Evolutionary conservation across 805 yeast genomes (phyloP).

Genomic region (Starmerella lactis-condensi): DNA sequence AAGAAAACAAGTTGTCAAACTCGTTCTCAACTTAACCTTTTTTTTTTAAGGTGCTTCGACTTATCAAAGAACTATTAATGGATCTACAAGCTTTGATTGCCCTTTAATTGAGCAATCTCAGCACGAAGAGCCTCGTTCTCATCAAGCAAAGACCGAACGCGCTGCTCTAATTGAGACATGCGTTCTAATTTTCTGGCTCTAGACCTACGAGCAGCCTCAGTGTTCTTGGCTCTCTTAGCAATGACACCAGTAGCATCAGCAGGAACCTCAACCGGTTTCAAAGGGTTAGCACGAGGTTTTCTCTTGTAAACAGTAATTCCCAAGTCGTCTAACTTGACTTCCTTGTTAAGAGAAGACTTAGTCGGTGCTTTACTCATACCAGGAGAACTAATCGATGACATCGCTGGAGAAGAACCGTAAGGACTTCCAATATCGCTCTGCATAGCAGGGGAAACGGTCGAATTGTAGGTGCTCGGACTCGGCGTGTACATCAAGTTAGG

Average conservation of each 20-base stretch:
- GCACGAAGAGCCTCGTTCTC: constrained; percentile 41
- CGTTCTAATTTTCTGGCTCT: constrained; percentile 87
- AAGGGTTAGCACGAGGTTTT: constrained; percentile 55
- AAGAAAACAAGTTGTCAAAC: neutral
- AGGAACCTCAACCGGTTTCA: constrained; percentile 45
- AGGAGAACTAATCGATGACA: no score
- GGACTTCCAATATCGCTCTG: no score
- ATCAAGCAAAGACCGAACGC: constrained; percentile 46
- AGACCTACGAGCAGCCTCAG: constrained; percentile 87
- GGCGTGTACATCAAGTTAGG: neutral
- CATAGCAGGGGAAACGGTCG: no score
- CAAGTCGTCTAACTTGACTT: constrained; percentile 33
- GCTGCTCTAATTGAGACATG: constrained; percentile 67
- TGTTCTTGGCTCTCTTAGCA: constrained; percentile 83
- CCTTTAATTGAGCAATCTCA: constrained; percentile 31
- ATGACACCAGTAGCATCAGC: constrained; percentile 20
- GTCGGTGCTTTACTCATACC: no score
- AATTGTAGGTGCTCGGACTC: no score
- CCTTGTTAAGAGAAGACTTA: no score
- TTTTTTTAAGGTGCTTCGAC: no score
- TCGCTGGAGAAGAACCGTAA: no score
- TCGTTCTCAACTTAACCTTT: neutral
- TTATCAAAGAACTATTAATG: neutral
- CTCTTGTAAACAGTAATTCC: constrained; percentile 64
- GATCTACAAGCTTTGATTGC: constrained; percentile 1